Evolutionary conservation across 2,329 filamentous ascomycete species (phyloP), one percentile per base, ranked within the genome.

Genomic region (Ceratocystis destructans): DNA sequence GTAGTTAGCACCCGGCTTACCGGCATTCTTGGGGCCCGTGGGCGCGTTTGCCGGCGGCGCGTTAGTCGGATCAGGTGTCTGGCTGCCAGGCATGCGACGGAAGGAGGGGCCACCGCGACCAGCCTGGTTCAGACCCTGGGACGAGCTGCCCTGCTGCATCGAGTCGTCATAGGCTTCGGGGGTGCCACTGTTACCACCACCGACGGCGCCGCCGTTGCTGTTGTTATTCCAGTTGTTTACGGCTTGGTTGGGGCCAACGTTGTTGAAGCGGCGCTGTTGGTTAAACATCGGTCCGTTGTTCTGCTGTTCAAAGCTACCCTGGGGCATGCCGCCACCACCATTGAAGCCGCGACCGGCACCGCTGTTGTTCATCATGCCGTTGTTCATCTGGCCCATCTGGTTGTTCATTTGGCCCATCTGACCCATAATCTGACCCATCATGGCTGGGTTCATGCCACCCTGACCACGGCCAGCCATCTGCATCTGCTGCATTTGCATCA

Each of bases 21-120:
- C 92, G 0, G 92, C 90, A 72, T 97, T 99, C 81, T 96, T 96
- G 3, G 94, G 94, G 0, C 94, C 94, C 0, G 94, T 99, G 0
- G 94, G 94, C 5, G 94, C 84, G 69, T 83, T 83, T 66, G 76
- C 78, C 1, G 82, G 82, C 28, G 77, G 77, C 25, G 76, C 77
- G 68, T 83, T 81, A 28, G 75, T 73, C 0, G 80, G 76, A 57
- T 76, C 73, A 50, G 76, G 77, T 67, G 75, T 76, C 72, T 76
- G 75, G 31, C 76, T 76, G 33, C 75, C 73, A 50, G 72, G 71
- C 44, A 71, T 71, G 44, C 73, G 70, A 70, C 75, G 64, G 64
- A 65, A 65, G 7, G 64, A 22, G 15, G 63, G 22, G 45, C 62
- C 63, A 12, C 53, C 62, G 22, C 72, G 73, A 67, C 76, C 77